Evolutionary conservation across 2,329 filamentous ascomycete genomes (phyloP).

Genomic region (Paramyrothecium sp.): DNA sequence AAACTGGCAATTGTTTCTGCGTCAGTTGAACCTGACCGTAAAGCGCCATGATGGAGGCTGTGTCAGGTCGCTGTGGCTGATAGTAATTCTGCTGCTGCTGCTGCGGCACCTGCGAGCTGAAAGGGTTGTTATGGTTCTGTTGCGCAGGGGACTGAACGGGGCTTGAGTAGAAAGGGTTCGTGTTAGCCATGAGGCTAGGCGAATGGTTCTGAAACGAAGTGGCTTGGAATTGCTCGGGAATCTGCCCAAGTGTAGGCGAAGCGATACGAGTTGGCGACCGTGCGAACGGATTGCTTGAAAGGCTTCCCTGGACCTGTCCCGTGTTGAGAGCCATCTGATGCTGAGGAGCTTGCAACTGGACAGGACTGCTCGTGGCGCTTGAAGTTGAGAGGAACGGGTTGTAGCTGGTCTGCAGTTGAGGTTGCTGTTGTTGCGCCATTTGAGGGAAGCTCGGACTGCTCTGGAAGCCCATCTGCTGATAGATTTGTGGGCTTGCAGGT

Average conservation of each 20-base stretch:
- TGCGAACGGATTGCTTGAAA: constrained; percentile 44
- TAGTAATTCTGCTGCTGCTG: constrained; percentile 31
- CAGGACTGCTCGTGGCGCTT: constrained; percentile 9
- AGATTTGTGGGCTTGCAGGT: constrained; percentile 38
- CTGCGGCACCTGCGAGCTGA: constrained; percentile 16
- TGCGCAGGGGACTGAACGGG: constrained; percentile 22
- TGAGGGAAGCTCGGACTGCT: constrained; percentile 42
- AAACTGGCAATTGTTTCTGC: constrained; percentile 55
- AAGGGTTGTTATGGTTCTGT: constrained; percentile 21
- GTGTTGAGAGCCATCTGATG: constrained; percentile 40
- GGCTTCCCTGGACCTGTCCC: constrained; percentile 24
- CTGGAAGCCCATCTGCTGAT: constrained; percentile 36
- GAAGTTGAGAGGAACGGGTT: constrained; percentile 50
- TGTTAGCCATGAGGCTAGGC: constrained; percentile 21
- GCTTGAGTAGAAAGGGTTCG: constrained; percentile 37
- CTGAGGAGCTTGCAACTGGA: constrained; percentile 14
- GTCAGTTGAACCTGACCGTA: constrained; percentile 38
- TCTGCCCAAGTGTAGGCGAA: constrained; percentile 48
- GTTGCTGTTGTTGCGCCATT: constrained; percentile 32
- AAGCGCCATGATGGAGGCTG: constrained; percentile 72
- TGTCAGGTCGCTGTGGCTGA: constrained; percentile 57
- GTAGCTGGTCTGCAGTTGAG: constrained; percentile 32
- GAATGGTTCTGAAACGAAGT: constrained; percentile 35
- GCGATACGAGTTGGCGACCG: constrained; percentile 50
- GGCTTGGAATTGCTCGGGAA: constrained; percentile 50